Percentiles rank a stretch among this genome's conserved stretches.
phyloP scores from a whole-genome alignment of 352 stramenopile genomes.

The Phytophthora citricola region DNA sequence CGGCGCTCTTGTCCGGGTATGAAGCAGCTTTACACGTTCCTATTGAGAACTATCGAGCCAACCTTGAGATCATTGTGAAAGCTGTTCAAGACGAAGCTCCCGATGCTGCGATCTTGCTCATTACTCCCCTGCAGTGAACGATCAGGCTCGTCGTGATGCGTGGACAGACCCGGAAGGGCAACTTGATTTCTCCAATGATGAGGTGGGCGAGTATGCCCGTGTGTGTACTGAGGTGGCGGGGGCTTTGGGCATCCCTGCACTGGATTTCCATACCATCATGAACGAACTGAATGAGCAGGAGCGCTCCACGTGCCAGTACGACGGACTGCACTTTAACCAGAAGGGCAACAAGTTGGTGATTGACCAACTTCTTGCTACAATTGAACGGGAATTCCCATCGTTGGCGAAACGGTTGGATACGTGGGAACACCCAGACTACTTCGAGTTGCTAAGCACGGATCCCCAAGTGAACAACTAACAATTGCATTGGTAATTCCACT shows the following conservation, averaged over 20 bases:
- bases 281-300: slow-evolving; percentile 27
- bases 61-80: slow-evolving; percentile 45
- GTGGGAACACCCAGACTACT: slow-evolving; percentile 44
- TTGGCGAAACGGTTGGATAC: slow-evolving; percentile 24
- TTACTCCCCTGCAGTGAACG: slow-evolving; percentile 42
- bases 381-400: slow-evolving; percentile 35
- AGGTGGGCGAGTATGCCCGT: slow-evolving; percentile 31
- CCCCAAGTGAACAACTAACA: background rate
- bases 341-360: slow-evolving; percentile 38
- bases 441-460: slow-evolving; percentile 15
- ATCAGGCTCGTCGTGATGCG: slow-evolving; percentile 21
- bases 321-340: slow-evolving; percentile 46
- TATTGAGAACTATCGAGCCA: slow-evolving; percentile 46
- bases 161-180: slow-evolving; percentile 18
- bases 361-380: slow-evolving; percentile 23
- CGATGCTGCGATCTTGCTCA: slow-evolving; percentile 26
- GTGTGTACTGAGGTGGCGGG: slow-evolving; percentile 32
- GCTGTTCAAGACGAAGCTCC: slow-evolving; percentile 33
- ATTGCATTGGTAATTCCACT: background rate
- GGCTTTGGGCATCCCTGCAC: slow-evolving; percentile 5
- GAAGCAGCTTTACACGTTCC: slow-evolving; percentile 50
- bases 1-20: slow-evolving; percentile 43
- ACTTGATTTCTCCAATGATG: slow-evolving; percentile 45
- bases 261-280: slow-evolving; percentile 40
- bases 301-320: slow-evolving; percentile 24